phyloP scores from a whole-genome alignment of 2,329 filamentous ascomycete species.

The Ceratocystis alfenasii region DNA sequence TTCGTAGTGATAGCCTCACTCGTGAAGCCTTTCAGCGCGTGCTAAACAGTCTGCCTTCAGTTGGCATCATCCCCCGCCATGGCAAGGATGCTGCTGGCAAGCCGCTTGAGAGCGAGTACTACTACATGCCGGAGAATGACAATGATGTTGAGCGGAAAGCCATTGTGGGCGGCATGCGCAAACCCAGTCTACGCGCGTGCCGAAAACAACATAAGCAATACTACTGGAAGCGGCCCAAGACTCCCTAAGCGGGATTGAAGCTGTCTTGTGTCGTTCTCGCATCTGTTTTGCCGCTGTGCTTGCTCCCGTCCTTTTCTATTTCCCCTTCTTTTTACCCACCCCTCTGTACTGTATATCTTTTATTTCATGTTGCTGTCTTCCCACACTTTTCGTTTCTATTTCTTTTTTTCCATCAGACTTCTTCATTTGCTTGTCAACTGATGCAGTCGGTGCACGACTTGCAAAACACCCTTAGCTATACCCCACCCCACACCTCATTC shows the following conservation, averaged over 20 bases:
- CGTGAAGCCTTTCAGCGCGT: conserved; percentile 55
- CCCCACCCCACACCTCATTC: neutral
- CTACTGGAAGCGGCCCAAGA: conserved; percentile 54
- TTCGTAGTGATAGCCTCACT: conserved; percentile 44
- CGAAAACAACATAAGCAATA: conserved; percentile 92
- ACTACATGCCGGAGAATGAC: conserved; percentile 85
- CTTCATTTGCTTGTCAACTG: neutral
- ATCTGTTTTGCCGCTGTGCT: neutral
- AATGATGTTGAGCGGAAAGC: conserved; percentile 64
- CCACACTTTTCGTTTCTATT: neutral
- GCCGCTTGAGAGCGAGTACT: conserved; percentile 87
- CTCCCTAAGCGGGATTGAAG: conserved; percentile 35
- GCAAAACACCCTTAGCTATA: neutral
- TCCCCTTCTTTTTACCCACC: conserved; percentile 1
- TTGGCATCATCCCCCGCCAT: conserved; percentile 78
- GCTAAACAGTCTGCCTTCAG: conserved; percentile 61
- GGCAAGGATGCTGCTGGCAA: conserved; percentile 96
- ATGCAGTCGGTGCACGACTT: neutral
- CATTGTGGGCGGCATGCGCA: conserved; percentile 74
- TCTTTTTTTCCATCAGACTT: neutral
- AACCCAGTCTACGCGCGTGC: conserved; percentile 78
- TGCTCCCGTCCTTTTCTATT: neutral
- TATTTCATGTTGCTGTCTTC: conserved; percentile 5
- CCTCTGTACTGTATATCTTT: conserved; percentile 14
- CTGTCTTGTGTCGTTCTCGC: neutral